Base-by-base conservation (phyloP, 306 rosid genomes). In the Sphenostylis stenocarpa region DNA sequence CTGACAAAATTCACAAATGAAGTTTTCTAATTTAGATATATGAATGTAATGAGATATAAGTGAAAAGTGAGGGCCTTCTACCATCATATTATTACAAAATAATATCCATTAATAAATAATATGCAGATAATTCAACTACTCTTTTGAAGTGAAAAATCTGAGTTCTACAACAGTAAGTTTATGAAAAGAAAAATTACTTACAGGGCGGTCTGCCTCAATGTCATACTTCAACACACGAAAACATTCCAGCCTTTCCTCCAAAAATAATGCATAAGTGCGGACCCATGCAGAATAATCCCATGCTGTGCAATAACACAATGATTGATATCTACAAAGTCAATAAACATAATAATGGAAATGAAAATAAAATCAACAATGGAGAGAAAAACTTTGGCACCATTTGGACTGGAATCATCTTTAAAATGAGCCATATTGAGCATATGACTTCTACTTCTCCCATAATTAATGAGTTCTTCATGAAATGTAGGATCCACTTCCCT, bases 221-320 rank as follows among this genome's bases (percentile, higher is more conserved):
- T 96, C 98, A 83, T 90, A 96, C 90, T 91, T 93, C 81, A 93
- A 73, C 71, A 96, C 98, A 72, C 99, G 96, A 71, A 91, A 96
- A 69, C 99, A 96, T 83, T 96, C 99, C 83, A 96, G 75, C 75
- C 98, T 88, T 90, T 96, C 99, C 97, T 96, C 99, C 94, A 96
- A 84, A 87, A 88, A 96, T 67, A 96, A 87, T 39, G 99, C 99
- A 84, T 96, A 96, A 38, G 94, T 71, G 39, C 98, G 99, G 21
- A 96, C 97, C 99, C 98, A 96, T 68, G 86, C 85, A 60, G 99
- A 96, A 85, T 89, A 96, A 80, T 93, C 98, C 99, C 99, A 96
- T 55, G 99, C 99, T 96, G 82, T 70, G 76, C 36, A 84, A 70
- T 75, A 75, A 79, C 74, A 21, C 36, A 78, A 68, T 44, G 78